Evolutionary conservation across 2,329 filamentous ascomycete species (phyloP), one percentile per base, ranked within the genome.

Genomic region (Leptoxyphium fumago): DNA sequence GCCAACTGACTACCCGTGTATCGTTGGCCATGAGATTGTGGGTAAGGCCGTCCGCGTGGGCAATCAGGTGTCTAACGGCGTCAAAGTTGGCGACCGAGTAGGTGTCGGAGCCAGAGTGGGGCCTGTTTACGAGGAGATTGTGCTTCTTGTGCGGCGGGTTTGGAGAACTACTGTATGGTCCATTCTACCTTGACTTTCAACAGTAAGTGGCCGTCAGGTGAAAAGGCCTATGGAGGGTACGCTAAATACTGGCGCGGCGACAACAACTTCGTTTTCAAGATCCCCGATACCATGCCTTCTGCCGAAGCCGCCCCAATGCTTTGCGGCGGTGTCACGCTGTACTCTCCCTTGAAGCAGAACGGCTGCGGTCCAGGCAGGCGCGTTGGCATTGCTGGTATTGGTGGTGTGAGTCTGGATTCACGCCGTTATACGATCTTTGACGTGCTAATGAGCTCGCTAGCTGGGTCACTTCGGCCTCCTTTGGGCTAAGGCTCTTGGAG

Each of bases 241-340:
- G 70, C 72, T 8, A 62, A 65, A 41, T 67, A 72, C 48, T 69
- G 68, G 56, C 68, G 77, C 13, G 70, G 69, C 0, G 69, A 71
- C 1, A 66, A 63, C 13, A 69, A 73, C 50, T 86, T 83, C 48
- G 69, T 68, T 2, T 62, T 76, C 51, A 66, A 62, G 51, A 75
- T 78, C 45, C 74, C 74, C 0, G 65, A 70, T 10, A 56, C 47
- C 0, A 46, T 78, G 17, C 54, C 61, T 2, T 68, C 64, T 15
- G 67, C 65, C 10, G 63, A 70, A 46, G 74, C 72, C 2, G 73
- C 82, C 1, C 82, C 83, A 1, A 76, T 88, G 66, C 70, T 88
- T 26, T 88, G 84, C 57, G 84, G 77, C 1, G 83, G 84, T 2
- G 70, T 88, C 43, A 89, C 84, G 0, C 73, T 79, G 0, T 89